Percentiles rank a stretch among this genome's conserved stretches.
Evolutionary conservation across 2,329 filamentous ascomycete genomes (phyloP).

Genomic region (Ambrosiella beaveri): DNA sequence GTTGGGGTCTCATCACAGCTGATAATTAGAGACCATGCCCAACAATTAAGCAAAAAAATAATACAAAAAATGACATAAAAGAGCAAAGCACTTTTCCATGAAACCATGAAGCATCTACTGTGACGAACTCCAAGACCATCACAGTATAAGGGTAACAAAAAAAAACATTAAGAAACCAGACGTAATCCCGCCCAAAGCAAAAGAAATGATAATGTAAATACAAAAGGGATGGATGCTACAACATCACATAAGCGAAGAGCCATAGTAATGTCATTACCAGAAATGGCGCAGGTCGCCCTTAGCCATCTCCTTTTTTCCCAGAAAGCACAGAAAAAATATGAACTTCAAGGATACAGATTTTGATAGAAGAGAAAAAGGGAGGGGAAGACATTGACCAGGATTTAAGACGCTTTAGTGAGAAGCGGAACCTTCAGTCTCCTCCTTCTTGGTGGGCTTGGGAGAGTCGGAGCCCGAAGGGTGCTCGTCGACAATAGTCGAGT

Average conservation of each 20-base stretch:
- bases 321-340: not conserved
- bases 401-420: not conserved
- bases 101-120: constrained; percentile 3
- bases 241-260: not conserved
- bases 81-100: constrained; percentile 1
- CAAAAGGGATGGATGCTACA: not conserved
- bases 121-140: not conserved
- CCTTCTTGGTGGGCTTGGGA: constrained; percentile 4
- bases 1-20: no score
- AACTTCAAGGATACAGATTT: not conserved
- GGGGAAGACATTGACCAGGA: not conserved
- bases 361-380: not conserved
- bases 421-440: not conserved
- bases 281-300: not conserved
- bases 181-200: not conserved
- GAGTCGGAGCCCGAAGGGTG: not conserved
- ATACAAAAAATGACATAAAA: not conserved
- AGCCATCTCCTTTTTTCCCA: not conserved
- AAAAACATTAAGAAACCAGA: not conserved
- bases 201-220: not conserved
- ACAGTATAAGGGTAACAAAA: not conserved
- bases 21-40: not conserved
- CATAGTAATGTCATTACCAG: not conserved
- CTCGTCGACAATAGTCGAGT: constrained; percentile 10
- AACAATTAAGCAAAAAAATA: not conserved